A percentile compares a stretch with the other conserved stretches of the same genome.
These are phyloP conservation scores for Lathyrus aphaca DNA, from an alignment of 306 rosid species.

Conservation along the genomic window DNA sequence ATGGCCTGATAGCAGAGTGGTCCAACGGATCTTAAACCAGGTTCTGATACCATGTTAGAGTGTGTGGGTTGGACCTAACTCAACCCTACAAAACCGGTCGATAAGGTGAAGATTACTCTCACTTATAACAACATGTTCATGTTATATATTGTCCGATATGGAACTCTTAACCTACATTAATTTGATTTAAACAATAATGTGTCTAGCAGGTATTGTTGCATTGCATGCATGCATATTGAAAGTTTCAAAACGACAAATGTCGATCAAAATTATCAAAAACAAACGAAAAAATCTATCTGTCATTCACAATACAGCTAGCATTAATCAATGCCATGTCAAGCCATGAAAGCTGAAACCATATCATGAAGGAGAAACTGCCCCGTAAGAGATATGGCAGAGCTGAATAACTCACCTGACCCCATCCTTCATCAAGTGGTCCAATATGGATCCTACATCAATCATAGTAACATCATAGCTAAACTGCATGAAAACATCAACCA, in stretches of 20 bases:
- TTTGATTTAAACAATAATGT: neutral
- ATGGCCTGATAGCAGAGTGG: too few species aligned
- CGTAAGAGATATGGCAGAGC: neutral
- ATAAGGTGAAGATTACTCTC: too few species aligned
- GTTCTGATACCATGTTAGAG: too few species aligned
- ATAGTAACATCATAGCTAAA: neutral
- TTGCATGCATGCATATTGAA: neutral
- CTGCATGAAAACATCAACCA: too few species aligned
- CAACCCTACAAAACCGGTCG: too few species aligned
- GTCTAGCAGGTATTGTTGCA: neutral
- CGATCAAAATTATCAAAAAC: neutral
- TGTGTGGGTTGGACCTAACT: too few species aligned
- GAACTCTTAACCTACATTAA: too few species aligned
- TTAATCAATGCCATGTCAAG: neutral
- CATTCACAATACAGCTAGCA: neutral
- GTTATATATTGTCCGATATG: too few species aligned
- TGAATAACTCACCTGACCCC: neutral
- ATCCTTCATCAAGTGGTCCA: neutral
- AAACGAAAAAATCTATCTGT: neutral
- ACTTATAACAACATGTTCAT: too few species aligned
- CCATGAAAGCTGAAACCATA: slow-evolving; percentile 6
- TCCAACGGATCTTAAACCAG: too few species aligned
- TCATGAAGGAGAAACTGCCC: neutral
- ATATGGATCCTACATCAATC: neutral
- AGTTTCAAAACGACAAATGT: neutral